These are phyloP conservation scores for Candida corydali DNA, from an alignment of 805 yeast species.

Conservation along the genomic window DNA sequence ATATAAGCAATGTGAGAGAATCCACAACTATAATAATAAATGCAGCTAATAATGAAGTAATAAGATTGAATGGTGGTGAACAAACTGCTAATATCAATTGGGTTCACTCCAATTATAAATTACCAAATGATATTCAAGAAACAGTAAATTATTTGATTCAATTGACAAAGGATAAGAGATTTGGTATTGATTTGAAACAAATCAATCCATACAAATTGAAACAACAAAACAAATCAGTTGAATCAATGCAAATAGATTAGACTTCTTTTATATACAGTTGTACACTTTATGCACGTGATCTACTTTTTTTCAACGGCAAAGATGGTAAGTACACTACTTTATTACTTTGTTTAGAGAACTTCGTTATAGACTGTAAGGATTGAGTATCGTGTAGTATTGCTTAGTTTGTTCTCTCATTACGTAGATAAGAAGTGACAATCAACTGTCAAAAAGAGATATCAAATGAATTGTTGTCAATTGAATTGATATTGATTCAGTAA, in stretches of 20 bases:
- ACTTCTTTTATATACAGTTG: no score
- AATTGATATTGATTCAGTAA: no score
- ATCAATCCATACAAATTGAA: constrained; percentile 37
- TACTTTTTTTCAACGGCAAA: no score
- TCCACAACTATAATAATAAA: constrained; percentile 59
- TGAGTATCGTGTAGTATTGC: no score
- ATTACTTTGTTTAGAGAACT: no score
- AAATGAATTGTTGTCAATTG: no score
- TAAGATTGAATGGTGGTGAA: constrained; percentile 80
- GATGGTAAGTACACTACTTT: no score
- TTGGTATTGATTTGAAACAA: constrained; percentile 64
- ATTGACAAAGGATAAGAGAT: constrained; percentile 62
- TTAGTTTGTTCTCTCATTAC: no score
- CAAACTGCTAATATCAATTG: constrained; percentile 71
- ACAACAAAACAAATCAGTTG: constrained; percentile 8
- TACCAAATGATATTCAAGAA: constrained; percentile 44
- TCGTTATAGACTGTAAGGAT: no score
- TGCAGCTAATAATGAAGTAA: constrained; percentile 47
- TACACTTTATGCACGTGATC: no score
- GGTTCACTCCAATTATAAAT: constrained; percentile 76
- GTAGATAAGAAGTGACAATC: no score
- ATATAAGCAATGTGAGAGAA: constrained; percentile 59
- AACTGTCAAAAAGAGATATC: no score
- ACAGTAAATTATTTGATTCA: constrained; percentile 54
- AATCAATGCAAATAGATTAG: constrained; percentile 13